Base-by-base conservation (phyloP, 257 asterid species). In the Solanum dulcamara region DNA sequence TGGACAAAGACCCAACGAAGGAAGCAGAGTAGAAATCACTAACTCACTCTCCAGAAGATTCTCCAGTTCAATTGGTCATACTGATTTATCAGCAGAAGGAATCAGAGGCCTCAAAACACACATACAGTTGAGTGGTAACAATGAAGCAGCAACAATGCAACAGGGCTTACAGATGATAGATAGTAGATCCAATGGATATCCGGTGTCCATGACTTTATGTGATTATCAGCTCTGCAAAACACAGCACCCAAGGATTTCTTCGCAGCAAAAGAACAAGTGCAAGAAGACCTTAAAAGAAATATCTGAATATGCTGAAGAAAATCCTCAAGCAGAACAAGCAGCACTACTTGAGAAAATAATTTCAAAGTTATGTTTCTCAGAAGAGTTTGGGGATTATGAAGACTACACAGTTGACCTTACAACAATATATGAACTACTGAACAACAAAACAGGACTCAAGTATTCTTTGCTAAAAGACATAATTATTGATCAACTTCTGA, bases 381-480 rank as follows among this genome's bases (percentile, higher is more conserved):
- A 96, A 79, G 93, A 91, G 86, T 10, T 84, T 1, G 91, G 88
- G 64, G 85, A 87, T n/a, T 40, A 70, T 24, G 93, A 91, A 50
- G 95, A 96, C 84, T 89, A 89, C 87, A 87, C 92, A 28, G 86
- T 89, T n/a, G 98, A 94, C 75, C 91, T 93, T 87, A 93, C 93
- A 67, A 87, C 93, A 14, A 90, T 96, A 84, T 93, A 93, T 84
- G 93, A 93, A 77, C 81, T 93, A 48, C 84, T 96, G 50, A 92
- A 86, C 85, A 89, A 83, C 10, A 94, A 92, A 88, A 60, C 93
- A 33, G 99, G 98, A 4, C 87, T 93, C 10, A 93, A 93, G 87
- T 93, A 96, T 86, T 92, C 98, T 28, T 88, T 94, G 84, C 87
- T 94, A 83, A 93, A 93, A 88, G 98, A 94, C 90, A 89, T 93